Percentiles rank a stretch among this genome's conserved stretches.
Evolutionary conservation across 2,329 filamentous ascomycete species (phyloP).

Genomic region (Hymenoscyphus scutula): DNA sequence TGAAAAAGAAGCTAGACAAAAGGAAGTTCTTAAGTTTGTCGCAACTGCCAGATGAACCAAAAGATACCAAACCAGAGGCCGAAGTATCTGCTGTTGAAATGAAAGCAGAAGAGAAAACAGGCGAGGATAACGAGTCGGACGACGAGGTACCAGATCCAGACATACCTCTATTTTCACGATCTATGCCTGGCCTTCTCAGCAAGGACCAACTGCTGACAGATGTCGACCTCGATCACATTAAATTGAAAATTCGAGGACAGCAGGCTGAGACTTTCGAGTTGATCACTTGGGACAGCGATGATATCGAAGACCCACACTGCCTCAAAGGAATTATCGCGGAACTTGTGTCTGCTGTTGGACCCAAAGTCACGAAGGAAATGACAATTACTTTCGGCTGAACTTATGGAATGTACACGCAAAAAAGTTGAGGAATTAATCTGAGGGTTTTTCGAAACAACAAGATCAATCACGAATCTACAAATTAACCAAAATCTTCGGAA

Average conservation of each 20-base stretch:
- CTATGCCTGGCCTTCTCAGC: constrained; percentile 66
- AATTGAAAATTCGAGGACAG: constrained; percentile 42
- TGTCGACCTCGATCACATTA: constrained; percentile 58
- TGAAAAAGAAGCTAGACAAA: constrained; percentile 47
- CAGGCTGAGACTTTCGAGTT: constrained; percentile 51
- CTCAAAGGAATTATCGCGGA: constrained; percentile 66
- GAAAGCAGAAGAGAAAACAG: not conserved
- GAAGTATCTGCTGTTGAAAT: not conserved
- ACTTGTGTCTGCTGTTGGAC: constrained; percentile 63
- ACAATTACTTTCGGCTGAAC: constrained; percentile 53
- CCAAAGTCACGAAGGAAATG: constrained; percentile 54
- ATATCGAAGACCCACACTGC: constrained; percentile 47
- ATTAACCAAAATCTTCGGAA: no score
- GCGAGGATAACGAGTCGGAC: not conserved
- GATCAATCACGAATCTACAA: not conserved
- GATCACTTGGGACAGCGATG: constrained; percentile 56
- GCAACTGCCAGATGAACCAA: not conserved
- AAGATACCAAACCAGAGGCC: not conserved
- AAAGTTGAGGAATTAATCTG: no score
- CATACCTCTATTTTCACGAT: constrained; percentile 54
- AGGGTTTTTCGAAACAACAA: no score
- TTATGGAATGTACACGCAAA: not conserved
- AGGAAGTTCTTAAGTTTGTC: constrained; percentile 29
- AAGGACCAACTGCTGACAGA: constrained; percentile 48
- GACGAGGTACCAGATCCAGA: constrained; percentile 25